A percentile compares a stretch with the other conserved stretches of the same genome.
These are phyloP conservation scores for Microascus cirrosus DNA, from an alignment of 2,329 filamentous ascomycete species.

Conservation along the genomic window DNA sequence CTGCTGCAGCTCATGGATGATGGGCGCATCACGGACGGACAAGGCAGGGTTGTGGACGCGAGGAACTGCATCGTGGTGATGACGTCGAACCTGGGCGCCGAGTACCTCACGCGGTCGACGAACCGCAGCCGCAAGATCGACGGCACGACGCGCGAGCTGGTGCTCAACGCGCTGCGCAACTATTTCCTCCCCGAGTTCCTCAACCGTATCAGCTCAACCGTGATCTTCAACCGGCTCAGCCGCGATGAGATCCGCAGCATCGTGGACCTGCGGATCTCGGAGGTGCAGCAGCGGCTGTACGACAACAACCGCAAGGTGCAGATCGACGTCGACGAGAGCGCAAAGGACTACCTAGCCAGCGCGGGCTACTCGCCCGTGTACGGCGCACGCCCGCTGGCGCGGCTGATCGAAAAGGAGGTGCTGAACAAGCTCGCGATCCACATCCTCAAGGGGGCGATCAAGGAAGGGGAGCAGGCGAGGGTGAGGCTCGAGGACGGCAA, in stretches of 20 bases:
- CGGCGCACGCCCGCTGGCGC: constrained; percentile 75
- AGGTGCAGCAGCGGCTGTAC: constrained; percentile 86
- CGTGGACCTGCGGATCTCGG: constrained; percentile 75
- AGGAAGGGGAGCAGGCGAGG: constrained; percentile 72
- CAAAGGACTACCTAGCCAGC: constrained; percentile 84
- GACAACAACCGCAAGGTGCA: constrained; percentile 74
- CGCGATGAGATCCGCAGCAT: constrained; percentile 86
- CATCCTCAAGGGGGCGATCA: constrained; percentile 74
- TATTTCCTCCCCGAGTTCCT: constrained; percentile 98
- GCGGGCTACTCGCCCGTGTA: constrained; percentile 94
- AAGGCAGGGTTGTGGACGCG: constrained; percentile 88
- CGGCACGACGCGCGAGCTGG: constrained; percentile 70
- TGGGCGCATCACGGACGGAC: constrained; percentile 94
- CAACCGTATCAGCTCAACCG: constrained; percentile 89
- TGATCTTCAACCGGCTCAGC: constrained; percentile 97
- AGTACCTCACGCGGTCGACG: constrained; percentile 75
- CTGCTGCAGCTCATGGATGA: constrained; percentile 99
- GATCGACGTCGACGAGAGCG: constrained; percentile 75
- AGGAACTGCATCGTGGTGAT: constrained; percentile 99
- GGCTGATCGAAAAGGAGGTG: constrained; percentile 94
- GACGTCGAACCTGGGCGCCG: constrained; percentile 94
- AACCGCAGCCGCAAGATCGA: constrained; percentile 78
- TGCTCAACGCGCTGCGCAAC: constrained; percentile 82
- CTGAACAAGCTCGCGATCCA: constrained; percentile 87
- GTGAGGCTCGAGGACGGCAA: constrained; percentile 73